Evolutionary conservation across 2,329 filamentous ascomycete genomes (phyloP).

Genomic region (Penicillium sumatraense): DNA sequence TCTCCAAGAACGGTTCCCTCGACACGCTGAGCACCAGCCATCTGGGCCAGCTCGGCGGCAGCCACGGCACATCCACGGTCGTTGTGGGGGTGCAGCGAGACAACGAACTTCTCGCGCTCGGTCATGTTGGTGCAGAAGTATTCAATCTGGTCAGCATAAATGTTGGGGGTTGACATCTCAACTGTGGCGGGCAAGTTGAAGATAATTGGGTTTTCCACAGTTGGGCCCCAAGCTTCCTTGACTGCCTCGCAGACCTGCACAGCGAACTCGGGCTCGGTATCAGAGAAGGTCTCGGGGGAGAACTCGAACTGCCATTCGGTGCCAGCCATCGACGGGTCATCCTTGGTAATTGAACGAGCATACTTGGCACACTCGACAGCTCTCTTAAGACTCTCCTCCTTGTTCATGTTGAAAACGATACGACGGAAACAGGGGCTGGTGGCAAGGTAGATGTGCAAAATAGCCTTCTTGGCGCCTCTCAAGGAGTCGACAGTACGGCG

Average conservation of each 20-base stretch:
- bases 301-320: slow-evolving; percentile 61
- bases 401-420: slow-evolving; percentile 85
- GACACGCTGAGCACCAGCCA: slow-evolving; percentile 93
- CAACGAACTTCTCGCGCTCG: slow-evolving; percentile 83
- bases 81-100: slow-evolving; percentile 93
- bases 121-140: slow-evolving; percentile 88
- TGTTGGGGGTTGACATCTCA: slow-evolving; percentile 91
- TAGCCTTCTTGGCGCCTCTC: slow-evolving; percentile 86
- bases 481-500: slow-evolving; percentile 85
- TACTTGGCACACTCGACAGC: slow-evolving; percentile 86
- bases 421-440: slow-evolving; percentile 94
- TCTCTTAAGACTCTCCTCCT: slow-evolving; percentile 79
- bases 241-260: slow-evolving; percentile 88
- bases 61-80: slow-evolving; percentile 89
- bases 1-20: slow-evolving; percentile 95
- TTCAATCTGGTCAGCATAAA: slow-evolving; percentile 95
- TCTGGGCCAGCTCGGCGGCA: slow-evolving; percentile 88
- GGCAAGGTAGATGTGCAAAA: slow-evolving; percentile 94
- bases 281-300: slow-evolving; percentile 73
- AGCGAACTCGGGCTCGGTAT: slow-evolving; percentile 82
- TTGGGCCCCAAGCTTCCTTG: slow-evolving; percentile 89
- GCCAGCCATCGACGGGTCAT: slow-evolving; percentile 60
- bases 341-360: slow-evolving; percentile 87
- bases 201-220: slow-evolving; percentile 79
- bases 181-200: slow-evolving; percentile 97